Conservation (phyloP, 2,329 filamentous ascomycete genomes). For the Fusarium longipes region DNA sequence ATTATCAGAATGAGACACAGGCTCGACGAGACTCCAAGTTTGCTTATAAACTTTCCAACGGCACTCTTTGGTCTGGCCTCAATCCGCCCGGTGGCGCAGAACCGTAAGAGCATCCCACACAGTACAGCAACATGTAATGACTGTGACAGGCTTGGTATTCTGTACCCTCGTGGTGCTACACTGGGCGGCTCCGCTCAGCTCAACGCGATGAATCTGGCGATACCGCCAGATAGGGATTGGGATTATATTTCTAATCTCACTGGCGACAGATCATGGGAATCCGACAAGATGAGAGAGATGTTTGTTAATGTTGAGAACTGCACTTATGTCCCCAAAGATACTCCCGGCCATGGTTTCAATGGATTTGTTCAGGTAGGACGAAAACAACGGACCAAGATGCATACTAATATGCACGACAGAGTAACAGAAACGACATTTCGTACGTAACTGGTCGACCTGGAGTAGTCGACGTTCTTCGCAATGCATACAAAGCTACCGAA, state of each 20-base stretch:
- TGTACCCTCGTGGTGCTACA: constrained; percentile 40
- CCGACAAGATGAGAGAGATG: constrained; percentile 54
- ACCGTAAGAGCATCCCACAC: constrained; percentile 6
- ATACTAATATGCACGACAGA: constrained; percentile 7
- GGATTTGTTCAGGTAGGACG: constrained; percentile 51
- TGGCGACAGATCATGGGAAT: constrained; percentile 56
- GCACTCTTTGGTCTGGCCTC: constrained; percentile 35
- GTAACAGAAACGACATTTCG: constrained; percentile 37
- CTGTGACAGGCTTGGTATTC: constrained; percentile 8
- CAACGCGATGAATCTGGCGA: constrained; percentile 39
- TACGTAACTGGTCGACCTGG: constrained; percentile 24
- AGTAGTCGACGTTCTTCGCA: constrained; percentile 17
- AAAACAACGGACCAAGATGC: too few species aligned
- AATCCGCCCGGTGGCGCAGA: constrained; percentile 49
- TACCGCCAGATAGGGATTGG: constrained; percentile 35
- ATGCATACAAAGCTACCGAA: constrained; percentile 23
- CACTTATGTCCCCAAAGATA: constrained; percentile 51
- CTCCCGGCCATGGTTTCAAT: constrained; percentile 55
- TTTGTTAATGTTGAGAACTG: constrained; percentile 57
- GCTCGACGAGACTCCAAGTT: constrained; percentile 38
- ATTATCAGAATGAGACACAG: constrained; percentile 56
- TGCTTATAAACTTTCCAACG: constrained; percentile 34
- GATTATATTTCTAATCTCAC: constrained; percentile 55
- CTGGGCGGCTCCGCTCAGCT: constrained; percentile 34
- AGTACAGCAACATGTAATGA: accelerated